phyloP scores from a whole-genome alignment of 129 eudicot species.

The Lactuca saligna region DNA sequence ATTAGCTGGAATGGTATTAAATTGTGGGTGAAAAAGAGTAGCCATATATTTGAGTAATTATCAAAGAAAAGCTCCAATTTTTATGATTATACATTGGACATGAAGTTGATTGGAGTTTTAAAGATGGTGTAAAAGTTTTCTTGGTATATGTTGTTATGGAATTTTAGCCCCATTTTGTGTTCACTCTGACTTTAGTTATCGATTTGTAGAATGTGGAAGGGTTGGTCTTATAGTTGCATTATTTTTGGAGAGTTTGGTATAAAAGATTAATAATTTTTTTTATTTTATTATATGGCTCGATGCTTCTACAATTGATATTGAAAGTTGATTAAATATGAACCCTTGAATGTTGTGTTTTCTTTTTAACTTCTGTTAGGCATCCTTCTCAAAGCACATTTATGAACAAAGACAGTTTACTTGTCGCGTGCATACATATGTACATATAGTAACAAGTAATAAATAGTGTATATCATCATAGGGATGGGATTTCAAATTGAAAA shows the following conservation, averaged over 20 bases:
- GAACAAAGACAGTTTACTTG: too few relatives aligned
- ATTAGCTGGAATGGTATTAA: constrained; percentile 59
- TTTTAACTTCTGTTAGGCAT: too few relatives aligned
- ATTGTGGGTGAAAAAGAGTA: constrained; percentile 21
- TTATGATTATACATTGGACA: constrained; percentile 18
- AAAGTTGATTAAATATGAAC: too few relatives aligned
- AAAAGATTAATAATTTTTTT: constrained; percentile 3
- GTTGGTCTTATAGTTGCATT: constrained; percentile 25
- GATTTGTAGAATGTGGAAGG: constrained; percentile 8
- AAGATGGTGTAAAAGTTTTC: constrained; percentile 11
- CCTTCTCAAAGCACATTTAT: too few relatives aligned
- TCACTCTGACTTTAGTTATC: constrained; percentile 16
- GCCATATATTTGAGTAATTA: not conserved
- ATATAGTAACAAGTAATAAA: too few relatives aligned
- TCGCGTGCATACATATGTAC: too few relatives aligned
- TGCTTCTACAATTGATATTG: constrained; percentile 7
- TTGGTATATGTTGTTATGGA: constrained; percentile 10
- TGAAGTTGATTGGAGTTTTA: too few relatives aligned
- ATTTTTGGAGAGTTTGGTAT: constrained; percentile 16
- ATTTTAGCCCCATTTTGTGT: constrained; percentile 4
- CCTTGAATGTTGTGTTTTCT: too few relatives aligned
- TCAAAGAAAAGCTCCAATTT: constrained; percentile 8
- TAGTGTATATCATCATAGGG: too few relatives aligned
- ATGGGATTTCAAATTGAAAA: too few relatives aligned
- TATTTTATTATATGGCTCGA: too few relatives aligned